phyloP scores from a whole-genome alignment of 257 asterid species.

The Asclepias syriaca region DNA sequence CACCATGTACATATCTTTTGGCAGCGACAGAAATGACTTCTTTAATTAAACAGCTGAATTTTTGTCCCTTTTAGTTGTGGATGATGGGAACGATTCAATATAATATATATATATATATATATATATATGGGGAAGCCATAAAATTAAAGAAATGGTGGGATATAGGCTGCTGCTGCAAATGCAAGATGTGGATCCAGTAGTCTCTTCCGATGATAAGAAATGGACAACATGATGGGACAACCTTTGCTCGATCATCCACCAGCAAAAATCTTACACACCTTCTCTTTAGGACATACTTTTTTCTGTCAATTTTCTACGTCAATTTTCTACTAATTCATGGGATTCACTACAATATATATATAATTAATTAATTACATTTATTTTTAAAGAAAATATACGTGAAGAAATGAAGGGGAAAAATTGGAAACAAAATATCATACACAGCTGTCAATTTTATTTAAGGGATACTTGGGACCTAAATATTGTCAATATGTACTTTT shows the following conservation, averaged over 20 bases:
- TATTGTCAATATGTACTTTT: not conserved
- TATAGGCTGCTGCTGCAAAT: not conserved
- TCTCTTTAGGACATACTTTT: not conserved
- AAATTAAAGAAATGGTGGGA: not conserved
- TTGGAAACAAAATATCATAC: not conserved
- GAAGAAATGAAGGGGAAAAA: not conserved
- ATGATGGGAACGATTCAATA: not conserved
- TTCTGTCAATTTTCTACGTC: not conserved
- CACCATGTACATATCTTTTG: not conserved
- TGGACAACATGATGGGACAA: constrained; percentile 20
- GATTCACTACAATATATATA: too few relatives aligned
- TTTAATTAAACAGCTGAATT: not conserved
- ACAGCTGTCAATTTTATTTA: constrained; percentile 7
- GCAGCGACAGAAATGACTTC: not conserved
- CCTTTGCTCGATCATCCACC: constrained; percentile 10
- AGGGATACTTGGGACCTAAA: constrained; percentile 1
- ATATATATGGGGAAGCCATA: too few relatives aligned
- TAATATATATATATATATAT: too few relatives aligned
- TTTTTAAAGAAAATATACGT: too few relatives aligned
- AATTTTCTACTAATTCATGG: not conserved
- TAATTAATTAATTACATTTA: not conserved
- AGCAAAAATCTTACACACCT: constrained; percentile 3
- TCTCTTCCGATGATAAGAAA: constrained; percentile 14
- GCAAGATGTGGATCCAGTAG: not conserved
- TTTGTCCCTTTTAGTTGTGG: not conserved